Evolutionary conservation across 2,329 filamentous ascomycete genomes (phyloP), one percentile per base, ranked within the genome.

Genomic region (Dissoconium aciculare): DNA sequence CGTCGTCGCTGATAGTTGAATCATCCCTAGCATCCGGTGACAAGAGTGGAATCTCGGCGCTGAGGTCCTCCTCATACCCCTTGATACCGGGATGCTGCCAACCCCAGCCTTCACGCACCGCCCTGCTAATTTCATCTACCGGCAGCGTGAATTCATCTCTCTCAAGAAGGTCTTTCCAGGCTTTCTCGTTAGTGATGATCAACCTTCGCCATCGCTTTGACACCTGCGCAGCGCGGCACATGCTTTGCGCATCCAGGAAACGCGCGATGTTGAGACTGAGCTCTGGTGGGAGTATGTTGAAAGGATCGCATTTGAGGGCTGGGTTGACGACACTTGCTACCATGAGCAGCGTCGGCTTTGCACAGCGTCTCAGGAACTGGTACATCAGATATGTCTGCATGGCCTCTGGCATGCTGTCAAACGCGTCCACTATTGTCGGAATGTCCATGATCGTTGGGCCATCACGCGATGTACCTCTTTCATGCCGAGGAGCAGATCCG

Each of bases 341-440:
- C 32, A 92, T 76, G 48, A 89, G 83, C 4, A 98, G 64, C 0
- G 85, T 93, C 25, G 83, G 78, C 43, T 91, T 79, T 4, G 83
- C 73, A 49, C 85, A 95, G 27, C 89, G 71, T 34, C 82, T 77
- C 15, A 98, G 67, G 33, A 98, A 73, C 51, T 98, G 87, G 52
- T 91, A 95, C 74, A 98, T 92, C 58, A 98, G 77, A 51, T 92
- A 92, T 0, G 79, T 80, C 58, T 98, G 89, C 69, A 98, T 74
- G 46, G 89, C 78, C 26, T 80, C 73, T 2, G 87, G 84, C 67
- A 98, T 79, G 5, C 78, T 71, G 52, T 95, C 87, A 46, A 95
- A 98, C 2, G 76, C 75, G 44, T 93, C 80, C 11, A 98, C 60
- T 66, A 98, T 81, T 11, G 67, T 71, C 5, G 80, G 80, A n/a